Conservation (phyloP, 768 basidiomycete species). For the Rhodotorula sphaerocarpa region DNA sequence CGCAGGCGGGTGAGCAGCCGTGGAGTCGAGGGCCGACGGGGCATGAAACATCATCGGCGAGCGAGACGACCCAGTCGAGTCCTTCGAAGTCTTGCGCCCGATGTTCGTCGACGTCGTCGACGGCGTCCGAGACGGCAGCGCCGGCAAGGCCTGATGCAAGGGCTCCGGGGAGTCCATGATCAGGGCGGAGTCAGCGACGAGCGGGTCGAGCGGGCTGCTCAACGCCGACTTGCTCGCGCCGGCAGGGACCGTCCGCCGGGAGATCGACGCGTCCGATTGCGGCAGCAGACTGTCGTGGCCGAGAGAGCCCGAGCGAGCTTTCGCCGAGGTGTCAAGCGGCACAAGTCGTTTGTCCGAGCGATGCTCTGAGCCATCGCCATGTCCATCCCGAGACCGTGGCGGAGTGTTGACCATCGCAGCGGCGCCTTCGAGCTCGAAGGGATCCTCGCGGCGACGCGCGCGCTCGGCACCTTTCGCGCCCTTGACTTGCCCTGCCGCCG, state of each 20-base stretch:
- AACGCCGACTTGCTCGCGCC: constrained; percentile 23
- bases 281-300: constrained; percentile 37
- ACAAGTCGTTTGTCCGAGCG: no score
- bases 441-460: constrained; percentile 1
- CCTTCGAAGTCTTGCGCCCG: background rate
- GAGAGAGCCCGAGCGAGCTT: constrained; percentile 8
- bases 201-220: constrained; percentile 31
- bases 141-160: background rate
- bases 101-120: background rate
- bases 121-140: background rate
- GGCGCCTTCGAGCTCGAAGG: constrained; percentile 25
- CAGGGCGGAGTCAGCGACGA: constrained; percentile 31
- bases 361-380: no score
- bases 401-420: constrained; percentile 7
- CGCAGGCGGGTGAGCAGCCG: no score
- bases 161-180: constrained; percentile 25
- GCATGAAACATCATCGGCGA: no score
- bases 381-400: background rate
- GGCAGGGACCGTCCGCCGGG: constrained; percentile 8
- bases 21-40: no score
- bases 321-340: no score
- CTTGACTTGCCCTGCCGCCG: no score
- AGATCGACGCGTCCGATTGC: constrained; percentile 36
- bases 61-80: background rate
- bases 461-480: background rate